Evolutionary conservation across 768 basidiomycete species (phyloP), one percentile per base, ranked within the genome.

Genomic region (Cystobasidium onofrii): DNA sequence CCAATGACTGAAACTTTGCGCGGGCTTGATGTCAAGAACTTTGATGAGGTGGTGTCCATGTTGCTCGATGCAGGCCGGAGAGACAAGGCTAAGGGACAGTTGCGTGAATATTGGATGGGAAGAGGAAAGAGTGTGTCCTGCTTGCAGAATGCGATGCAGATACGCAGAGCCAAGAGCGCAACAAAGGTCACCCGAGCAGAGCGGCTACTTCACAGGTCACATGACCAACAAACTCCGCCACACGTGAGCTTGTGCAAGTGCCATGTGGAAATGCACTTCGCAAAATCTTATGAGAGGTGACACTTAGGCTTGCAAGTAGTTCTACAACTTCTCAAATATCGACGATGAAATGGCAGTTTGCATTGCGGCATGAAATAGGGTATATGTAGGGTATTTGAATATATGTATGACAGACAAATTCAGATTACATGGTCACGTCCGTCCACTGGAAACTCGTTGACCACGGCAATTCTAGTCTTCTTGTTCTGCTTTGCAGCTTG

Each of bases 1-100:
- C 65, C 65, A 27, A 67, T 67, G 27, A 67, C 65, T 17, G 65
- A 41, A 20, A 67, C 65, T 29, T 67, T 67, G n/a, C 65, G 43
- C 39, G 65, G 65, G 20, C 65, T 67, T 46, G 43, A 27, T 12
- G 57, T 60, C 29, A 67, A 36, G 65, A 67, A 67, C 50, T 67
- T 67, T n/a, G 65, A 67, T 23, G 44, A 29, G 52, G 65, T 41
- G 7, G 29, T 31, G 29, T 50, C 25, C 63, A 64, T 64, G 43
- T 33, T 46, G 43, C 3, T 9, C 33, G n/a, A 54, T 7, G 46
- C 50, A 50, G 17, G 34, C 2, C 9, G 9, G 65, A 7, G 57
- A 29, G 57, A 29, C n/a, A n/a, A n/a, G n/a, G n/a, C n/a, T n/a
- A n/a, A n/a, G n/a, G n/a, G n/a, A n/a, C n/a, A n/a, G n/a, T 29